Evolutionary conservation across 1,284 basidiomycete species (phyloP).

Genomic region (Tetrapyrgos nigripes): DNA sequence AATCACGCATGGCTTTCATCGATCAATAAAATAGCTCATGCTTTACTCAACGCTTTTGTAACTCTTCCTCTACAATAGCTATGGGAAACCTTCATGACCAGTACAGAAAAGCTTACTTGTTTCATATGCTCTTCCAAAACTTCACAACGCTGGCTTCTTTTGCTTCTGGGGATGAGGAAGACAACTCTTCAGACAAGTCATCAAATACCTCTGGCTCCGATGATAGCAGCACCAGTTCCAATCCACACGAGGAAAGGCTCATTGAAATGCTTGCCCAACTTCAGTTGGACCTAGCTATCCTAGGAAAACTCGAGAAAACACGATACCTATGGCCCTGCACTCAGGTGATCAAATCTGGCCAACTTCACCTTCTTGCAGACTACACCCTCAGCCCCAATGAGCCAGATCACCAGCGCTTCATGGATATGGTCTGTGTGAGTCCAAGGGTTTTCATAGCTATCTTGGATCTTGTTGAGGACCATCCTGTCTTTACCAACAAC

Average conservation of each 20-base stretch:
- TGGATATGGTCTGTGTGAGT: slow-evolving; percentile 39
- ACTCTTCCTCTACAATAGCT: too few species aligned
- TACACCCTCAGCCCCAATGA: slow-evolving; percentile 36
- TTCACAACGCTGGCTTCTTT: too few species aligned
- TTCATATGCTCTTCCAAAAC: too few species aligned
- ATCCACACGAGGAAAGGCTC: background rate
- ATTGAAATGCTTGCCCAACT: background rate
- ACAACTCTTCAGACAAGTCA: too few species aligned
- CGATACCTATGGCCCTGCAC: slow-evolving; percentile 9
- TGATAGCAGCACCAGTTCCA: too few species aligned
- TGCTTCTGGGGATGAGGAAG: too few species aligned
- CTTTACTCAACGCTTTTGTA: too few species aligned
- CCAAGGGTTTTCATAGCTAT: slow-evolving; percentile 34
- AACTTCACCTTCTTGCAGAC: slow-evolving; percentile 35
- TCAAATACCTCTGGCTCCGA: too few species aligned
- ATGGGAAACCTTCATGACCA: too few species aligned
- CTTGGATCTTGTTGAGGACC: slow-evolving; percentile 34
- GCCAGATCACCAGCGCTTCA: slow-evolving; percentile 35
- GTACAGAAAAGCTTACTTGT: too few species aligned
- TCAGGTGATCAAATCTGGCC: slow-evolving; percentile 26
- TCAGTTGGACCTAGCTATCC: background rate
- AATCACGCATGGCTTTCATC: too few species aligned
- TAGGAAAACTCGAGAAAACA: background rate
- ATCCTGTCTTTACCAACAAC: slow-evolving; percentile 36
- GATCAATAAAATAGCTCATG: too few species aligned